Evolutionary conservation across 345 rosid genomes (phyloP).

Genomic region (Moringa oleifera): DNA sequence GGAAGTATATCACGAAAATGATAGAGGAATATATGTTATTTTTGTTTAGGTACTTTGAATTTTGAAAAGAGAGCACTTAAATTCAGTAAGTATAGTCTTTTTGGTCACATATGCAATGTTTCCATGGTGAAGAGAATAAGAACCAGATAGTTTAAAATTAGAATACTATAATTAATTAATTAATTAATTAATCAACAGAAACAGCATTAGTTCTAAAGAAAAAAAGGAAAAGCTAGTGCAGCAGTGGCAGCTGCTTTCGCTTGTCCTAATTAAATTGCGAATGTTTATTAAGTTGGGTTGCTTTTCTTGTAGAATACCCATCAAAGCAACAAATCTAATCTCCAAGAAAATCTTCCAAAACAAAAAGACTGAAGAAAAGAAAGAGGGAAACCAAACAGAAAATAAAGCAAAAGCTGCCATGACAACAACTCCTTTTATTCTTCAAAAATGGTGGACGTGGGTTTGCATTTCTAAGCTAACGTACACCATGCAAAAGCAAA

Average conservation of each 20-base stretch:
- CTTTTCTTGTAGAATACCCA: too few relatives aligned
- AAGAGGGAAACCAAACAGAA: conserved; percentile 1
- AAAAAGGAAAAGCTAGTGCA: too few relatives aligned
- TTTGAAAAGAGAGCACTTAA: background rate
- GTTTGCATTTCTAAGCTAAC: conserved; percentile 7
- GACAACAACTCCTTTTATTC: conserved; percentile 12
- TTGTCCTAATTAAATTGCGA: too few relatives aligned
- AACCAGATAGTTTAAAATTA: background rate
- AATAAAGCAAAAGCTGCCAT: conserved; percentile 33
- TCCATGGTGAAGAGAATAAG: background rate
- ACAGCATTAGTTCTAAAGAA: background rate
- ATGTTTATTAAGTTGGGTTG: too few relatives aligned
- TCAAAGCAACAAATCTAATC: conserved; percentile 18
- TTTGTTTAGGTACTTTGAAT: background rate
- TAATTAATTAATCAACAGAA: background rate
- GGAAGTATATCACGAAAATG: too few relatives aligned
- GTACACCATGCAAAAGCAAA: background rate
- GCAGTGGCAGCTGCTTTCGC: too few relatives aligned
- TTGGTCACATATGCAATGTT: background rate
- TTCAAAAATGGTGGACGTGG: conserved; percentile 17
- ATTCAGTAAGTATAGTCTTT: background rate
- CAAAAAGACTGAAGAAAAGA: background rate
- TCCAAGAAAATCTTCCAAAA: conserved; percentile 14
- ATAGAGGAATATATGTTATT: too few relatives aligned
- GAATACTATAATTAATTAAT: background rate